Base-by-base conservation (phyloP, 805 yeast species). In the Pichia eremophila region DNA sequence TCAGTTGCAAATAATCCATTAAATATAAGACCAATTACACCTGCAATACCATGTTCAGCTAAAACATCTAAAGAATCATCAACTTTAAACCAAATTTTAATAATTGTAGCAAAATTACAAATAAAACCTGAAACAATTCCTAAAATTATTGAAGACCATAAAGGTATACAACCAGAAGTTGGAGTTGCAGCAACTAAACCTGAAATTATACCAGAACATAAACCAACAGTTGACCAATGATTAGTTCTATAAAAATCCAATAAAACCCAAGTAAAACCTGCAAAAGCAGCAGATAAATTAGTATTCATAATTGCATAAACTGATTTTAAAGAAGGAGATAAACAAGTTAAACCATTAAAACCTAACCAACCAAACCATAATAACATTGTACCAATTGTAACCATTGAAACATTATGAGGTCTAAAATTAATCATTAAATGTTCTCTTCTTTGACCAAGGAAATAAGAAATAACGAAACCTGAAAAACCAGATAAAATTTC, bases 11-110 rank as follows among this genome's bases (percentile, higher is more conserved):
- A 90, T 1, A 91, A 61, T 0, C 86, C 96, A 61, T 88, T 89
- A 70, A 88, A 89, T n/a, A 91, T 49, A 43, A 90, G 72, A 0
- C 99, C 98, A 41, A 91, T 74, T 42, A 90, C 75, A 32, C 99
- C 99, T 0, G 97, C 98, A 57, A 91, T 75, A 44, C 96, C 98
- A 81, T 91, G 99, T 78, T 91, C 98, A n/a, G 98, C 98, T 63
- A 91, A 75, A 45, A 89, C 81, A 83, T 93, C 98, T 57, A 93
- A 70, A 2, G 96, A 82, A 68, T 91, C 99, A 65, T 93, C 98
- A 45, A 91, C 89, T 50, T 76, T 75, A 42, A 85, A 69, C 53
- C 86, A 67, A 62, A 84, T 86, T 67, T 91, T 91, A 63, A 91
- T 69, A 59, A 88, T 85, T 42, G 97, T 91, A 48, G 95, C 72